Evolutionary conservation across 495 filamentous ascomycete genomes (phyloP), one percentile per base, ranked within the genome.

Genomic region (Penicillium pulvis): DNA sequence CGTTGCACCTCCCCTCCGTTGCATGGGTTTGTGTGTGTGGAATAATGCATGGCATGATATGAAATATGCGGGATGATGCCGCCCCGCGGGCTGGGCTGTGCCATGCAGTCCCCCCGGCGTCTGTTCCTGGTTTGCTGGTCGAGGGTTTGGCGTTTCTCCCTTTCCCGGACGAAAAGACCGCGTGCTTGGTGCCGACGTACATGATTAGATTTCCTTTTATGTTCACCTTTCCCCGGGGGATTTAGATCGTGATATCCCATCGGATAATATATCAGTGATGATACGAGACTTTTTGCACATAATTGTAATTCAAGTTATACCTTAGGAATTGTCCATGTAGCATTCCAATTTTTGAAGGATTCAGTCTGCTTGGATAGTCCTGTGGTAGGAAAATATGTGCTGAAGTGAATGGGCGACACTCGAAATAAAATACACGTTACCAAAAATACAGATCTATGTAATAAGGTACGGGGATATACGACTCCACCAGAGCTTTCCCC

Each of bases 31-130:
- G 64, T 75, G 71, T 70, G 71, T 70, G 65, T 77, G 71, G 65
- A 74, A 69, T 70, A 76, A 74, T 71, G 74, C 71, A 77, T 75
- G 71, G 75, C 75, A 77, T 79, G 74, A 77, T 70, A 75, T 72
- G 73, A 73, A 65, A 56, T 69, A 72, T 69, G 64, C 58, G 64
- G 69, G 65, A 59, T 45, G 36, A 35, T 51, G 33, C 56, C 49
- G 53, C 28, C 14, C 33, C 39, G 51, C 35, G 51, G 51, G 51
- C 39, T 28, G 53, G 39, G 54, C 36, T 39, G 57, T 43, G 45
- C 51, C 39, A 45, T 53, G 35, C 35, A 47, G 46, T 52, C 41
- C 48, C 42, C 61, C 61, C 53, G 53, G 61, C 57, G 57, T 60
- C 57, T 60, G 57, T 64, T 45, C 39, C 61, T 59, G 52, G 55